A percentile compares a stretch with the other conserved stretches of the same genome.
Conservation (phyloP, 2,329 filamentous ascomycete genomes). For the Alternaria consortialis region DNA sequence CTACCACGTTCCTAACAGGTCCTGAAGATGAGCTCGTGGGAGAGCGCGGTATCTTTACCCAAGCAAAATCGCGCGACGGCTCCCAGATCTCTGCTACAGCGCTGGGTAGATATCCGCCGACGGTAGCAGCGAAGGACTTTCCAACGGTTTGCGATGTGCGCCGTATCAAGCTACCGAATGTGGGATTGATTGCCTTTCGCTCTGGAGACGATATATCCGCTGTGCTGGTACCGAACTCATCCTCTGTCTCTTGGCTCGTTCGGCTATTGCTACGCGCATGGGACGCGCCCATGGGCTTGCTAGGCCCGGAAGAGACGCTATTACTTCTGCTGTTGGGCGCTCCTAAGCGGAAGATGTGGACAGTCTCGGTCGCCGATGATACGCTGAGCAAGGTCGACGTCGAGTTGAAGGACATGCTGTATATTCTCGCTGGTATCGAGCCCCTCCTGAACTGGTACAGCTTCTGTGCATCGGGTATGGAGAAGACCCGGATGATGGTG, state of each 20-base stretch:
- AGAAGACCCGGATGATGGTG: slow-evolving; percentile 96
- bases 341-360: slow-evolving; percentile 89
- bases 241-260: slow-evolving; percentile 47
- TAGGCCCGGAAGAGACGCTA: slow-evolving; percentile 42
- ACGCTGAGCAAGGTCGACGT: slow-evolving; percentile 93
- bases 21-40: slow-evolving; percentile 49
- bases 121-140: slow-evolving; percentile 84
- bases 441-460: slow-evolving; percentile 95
- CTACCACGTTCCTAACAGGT: slow-evolving; percentile 88
- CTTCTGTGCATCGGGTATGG: slow-evolving; percentile 88
- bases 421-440: slow-evolving; percentile 94
- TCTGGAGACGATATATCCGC: slow-evolving; percentile 41
- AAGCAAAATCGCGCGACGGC: slow-evolving; percentile 91
- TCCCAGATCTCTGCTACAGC: slow-evolving; percentile 99
- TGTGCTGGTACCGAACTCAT: slow-evolving; percentile 55
- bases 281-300: slow-evolving; percentile 33
- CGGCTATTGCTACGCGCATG: slow-evolving; percentile 56
- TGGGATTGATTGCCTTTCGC: slow-evolving; percentile 67
- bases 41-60: slow-evolving; percentile 85
- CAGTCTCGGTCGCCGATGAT: slow-evolving; percentile 93
- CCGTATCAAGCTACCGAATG: slow-evolving; percentile 89
- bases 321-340: slow-evolving; percentile 46
- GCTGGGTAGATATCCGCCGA: slow-evolving; percentile 90
- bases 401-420: slow-evolving; percentile 98
- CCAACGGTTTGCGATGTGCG: slow-evolving; percentile 94